Evolutionary conservation across 192 early-diverging fungal genomes (phyloP), one percentile per base, ranked within the genome.

Genomic region (Piromyces finnis): DNA sequence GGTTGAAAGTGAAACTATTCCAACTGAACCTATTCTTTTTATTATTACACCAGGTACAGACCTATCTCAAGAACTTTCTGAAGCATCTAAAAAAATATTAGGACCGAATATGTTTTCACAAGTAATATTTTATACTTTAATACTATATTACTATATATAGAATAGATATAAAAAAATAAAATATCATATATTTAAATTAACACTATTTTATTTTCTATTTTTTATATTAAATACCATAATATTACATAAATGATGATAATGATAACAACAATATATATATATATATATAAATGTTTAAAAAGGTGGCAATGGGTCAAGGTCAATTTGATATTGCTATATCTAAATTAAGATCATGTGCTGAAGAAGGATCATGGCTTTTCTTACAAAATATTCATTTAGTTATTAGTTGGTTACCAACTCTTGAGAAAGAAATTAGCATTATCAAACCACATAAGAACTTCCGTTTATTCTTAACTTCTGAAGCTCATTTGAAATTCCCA

Each of bases 261-360:
- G 3, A 35, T 35, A 35, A 35, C 12, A 35, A 35, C 7, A 15
- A 80, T 17, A 68, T 26, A 29, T 83, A 22, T 79, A 22, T 16
- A 22, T 81, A 26, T 81, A n/a, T n/a, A n/a, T n/a, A n/a, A n/a
- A 29, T 51, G 29, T 79, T 5, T 82, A 17, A 29, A 17, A 68
- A 88, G 85, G 79, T 90, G 0, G 83, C 89, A 12, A 90, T 90
- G 89, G 89, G 89, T 28, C 89, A 90, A 85, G 89, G 89, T 3
- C 89, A 90, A 84, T 87, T 87, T 13, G 87, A 86, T 13, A 35
- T 83, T 29, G 89, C 89, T 2, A 83, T 89, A 59, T 77, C 79
- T 16, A 78, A 84, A 27, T 39, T 90, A n/a, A 29, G 82, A 29
- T 68, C 84, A 29, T 30, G 80, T 27, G 82, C 84, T 15, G 17